Percentiles rank a stretch among this genome's conserved stretches.
Conservation (phyloP, 2,329 filamentous ascomycete genomes). For the Colletotrichum sp. region DNA sequence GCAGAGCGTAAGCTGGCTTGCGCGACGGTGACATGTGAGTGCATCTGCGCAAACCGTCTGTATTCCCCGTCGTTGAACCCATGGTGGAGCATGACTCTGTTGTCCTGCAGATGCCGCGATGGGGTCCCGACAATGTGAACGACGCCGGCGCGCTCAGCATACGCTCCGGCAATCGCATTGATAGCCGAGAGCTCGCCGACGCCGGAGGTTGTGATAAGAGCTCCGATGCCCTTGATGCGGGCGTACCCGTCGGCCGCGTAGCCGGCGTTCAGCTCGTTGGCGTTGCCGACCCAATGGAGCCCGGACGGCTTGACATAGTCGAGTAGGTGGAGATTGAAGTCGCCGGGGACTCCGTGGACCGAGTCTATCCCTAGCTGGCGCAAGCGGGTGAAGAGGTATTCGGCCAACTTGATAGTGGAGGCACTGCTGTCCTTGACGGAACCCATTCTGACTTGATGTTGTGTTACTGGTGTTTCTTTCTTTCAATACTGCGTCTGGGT, state of each 20-base stretch:
- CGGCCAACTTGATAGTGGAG: constrained; percentile 49
- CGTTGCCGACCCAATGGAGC: constrained; percentile 53
- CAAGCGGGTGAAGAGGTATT: constrained; percentile 66
- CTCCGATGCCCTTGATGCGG: constrained; percentile 54
- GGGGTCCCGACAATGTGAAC: constrained; percentile 65
- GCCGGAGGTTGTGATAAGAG: constrained; percentile 63
- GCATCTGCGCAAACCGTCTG: constrained; percentile 54
- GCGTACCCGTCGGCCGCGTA: constrained; percentile 65
- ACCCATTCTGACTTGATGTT: background rate
- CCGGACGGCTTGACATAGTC: constrained; percentile 41
- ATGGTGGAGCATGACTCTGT: constrained; percentile 53
- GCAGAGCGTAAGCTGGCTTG: constrained; percentile 52
- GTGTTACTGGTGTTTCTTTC: background rate
- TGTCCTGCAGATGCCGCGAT: constrained; percentile 44
- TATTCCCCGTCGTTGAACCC: constrained; percentile 59
- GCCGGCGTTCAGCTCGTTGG: constrained; percentile 63
- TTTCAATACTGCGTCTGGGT: too few relatives aligned
- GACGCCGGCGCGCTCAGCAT: constrained; percentile 59
- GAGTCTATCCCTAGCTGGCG: constrained; percentile 63
- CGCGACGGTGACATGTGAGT: constrained; percentile 51
- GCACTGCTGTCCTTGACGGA: background rate
- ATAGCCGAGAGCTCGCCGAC: constrained; percentile 63
- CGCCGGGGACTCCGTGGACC: constrained; percentile 55
- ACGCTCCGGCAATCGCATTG: constrained; percentile 64
- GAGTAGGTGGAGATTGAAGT: constrained; percentile 42